Evolutionary conservation across 2,329 filamentous ascomycete species (phyloP).

Genomic region (Fusarium subtropicale): DNA sequence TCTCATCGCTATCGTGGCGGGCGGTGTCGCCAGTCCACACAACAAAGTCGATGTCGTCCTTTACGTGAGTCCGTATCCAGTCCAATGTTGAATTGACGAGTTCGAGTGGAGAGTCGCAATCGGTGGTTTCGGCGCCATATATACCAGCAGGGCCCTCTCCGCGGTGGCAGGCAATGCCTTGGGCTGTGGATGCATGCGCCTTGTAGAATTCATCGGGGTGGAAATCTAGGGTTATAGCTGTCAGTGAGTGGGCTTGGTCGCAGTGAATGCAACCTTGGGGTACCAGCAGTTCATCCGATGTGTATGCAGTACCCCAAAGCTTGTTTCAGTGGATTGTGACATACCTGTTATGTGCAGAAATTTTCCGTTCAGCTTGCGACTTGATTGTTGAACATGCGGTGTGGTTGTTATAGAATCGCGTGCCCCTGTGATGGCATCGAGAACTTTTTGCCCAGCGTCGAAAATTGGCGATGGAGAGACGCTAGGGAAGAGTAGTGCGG

Average conservation of each 20-base stretch:
- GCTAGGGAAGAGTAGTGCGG: constrained; percentile 41
- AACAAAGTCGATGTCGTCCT: constrained; percentile 86
- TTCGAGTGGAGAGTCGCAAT: constrained; percentile 85
- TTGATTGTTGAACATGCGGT: constrained; percentile 40
- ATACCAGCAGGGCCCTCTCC: constrained; percentile 80
- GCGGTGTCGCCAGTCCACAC: constrained; percentile 94
- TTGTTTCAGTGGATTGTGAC: constrained; percentile 41
- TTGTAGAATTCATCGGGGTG: constrained; percentile 93
- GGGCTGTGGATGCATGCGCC: constrained; percentile 76
- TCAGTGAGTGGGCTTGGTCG: constrained; percentile 31
- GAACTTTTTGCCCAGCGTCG: constrained; percentile 36
- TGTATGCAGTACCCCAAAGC: constrained; percentile 21
- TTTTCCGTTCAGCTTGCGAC: constrained; percentile 71
- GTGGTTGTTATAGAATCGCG: constrained; percentile 23
- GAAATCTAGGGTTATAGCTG: constrained; percentile 71
- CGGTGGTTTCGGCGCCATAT: constrained; percentile 86
- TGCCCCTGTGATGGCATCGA: constrained; percentile 28
- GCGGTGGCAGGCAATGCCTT: constrained; percentile 80
- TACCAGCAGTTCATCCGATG: constrained; percentile 17
- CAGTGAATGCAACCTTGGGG: constrained; percentile 3
- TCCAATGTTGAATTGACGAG: constrained; percentile 89
- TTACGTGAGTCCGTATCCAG: constrained; percentile 85
- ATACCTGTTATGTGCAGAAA: constrained; percentile 92
- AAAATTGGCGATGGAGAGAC: constrained; percentile 43
- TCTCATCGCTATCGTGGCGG: constrained; percentile 88